Base-by-base conservation (phyloP, 805 yeast species). In the Pichia cabralensis region DNA sequence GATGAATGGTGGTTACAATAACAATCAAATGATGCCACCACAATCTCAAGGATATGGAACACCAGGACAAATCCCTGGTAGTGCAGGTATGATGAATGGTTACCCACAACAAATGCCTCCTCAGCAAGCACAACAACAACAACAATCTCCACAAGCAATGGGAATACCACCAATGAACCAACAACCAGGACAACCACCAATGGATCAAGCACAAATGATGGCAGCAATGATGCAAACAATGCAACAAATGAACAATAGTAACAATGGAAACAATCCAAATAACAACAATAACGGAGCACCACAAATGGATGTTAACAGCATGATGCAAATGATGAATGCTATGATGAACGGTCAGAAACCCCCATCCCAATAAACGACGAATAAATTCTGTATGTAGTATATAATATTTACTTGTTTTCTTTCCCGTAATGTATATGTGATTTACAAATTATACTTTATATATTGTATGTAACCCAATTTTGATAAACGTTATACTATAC, bases 251-350 rank as follows among this genome's bases (percentile, higher is more conserved):
- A n/a, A n/a, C n/a, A n/a, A n/a, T n/a, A n/a, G n/a, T n/a, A n/a
- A n/a, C n/a, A n/a, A n/a, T n/a, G n/a, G n/a, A n/a, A n/a, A n/a
- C n/a, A n/a, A n/a, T n/a, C n/a, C n/a, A n/a, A n/a, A n/a, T 26
- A 45, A 26, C 16, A 40, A 31, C 11, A 43, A 45, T 10, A 40
- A 28, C n/a, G 39, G 39, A 10, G 26, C 23, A 5, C 44, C 35
- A 25, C 53, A 44, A 30, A 49, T 48, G n/a, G 61, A 58, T 38
- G 54, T 58, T 60, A 49, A 47, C 26, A 45, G 49, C 14, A 54
- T 58, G 61, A 48, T 58, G 34, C 61, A 56, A 42, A 56, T 53
- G 22, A 40, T 58, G 47, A 59, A 60, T 11, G 47, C 45, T 33
- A 54, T 58, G 62, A 55, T 56, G 58, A n/a, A 19, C 17, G 44